Evolutionary conservation across 225 moss, liverwort and hornwort genomes (phyloP).

Genomic region (Pseudisothecium myosuroides): DNA sequence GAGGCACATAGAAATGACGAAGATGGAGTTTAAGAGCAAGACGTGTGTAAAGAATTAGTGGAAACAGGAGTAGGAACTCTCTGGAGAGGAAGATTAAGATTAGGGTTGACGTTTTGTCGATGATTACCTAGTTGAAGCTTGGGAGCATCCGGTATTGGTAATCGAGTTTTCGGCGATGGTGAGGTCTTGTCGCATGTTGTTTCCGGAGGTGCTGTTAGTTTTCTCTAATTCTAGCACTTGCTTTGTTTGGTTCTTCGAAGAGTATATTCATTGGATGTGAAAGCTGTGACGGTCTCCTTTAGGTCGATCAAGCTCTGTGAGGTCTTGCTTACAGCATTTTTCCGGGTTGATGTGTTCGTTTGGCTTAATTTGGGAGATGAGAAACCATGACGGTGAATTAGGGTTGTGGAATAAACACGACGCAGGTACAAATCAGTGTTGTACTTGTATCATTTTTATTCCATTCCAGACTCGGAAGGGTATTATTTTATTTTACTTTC

Average conservation of each 20-base stretch:
- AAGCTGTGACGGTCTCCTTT: background rate
- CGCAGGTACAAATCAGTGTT: background rate
- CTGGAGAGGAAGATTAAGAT: background rate
- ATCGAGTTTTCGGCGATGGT: background rate
- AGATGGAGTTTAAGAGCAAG: background rate
- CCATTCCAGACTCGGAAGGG: background rate
- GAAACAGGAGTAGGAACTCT: background rate
- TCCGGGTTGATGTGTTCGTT: background rate
- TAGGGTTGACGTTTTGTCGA: slow-evolving; percentile 5
- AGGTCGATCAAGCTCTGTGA: background rate
- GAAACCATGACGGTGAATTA: background rate
- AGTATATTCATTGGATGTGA: background rate
- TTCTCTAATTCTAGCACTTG: background rate
- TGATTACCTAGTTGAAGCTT: background rate
- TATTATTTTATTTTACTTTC: background rate
- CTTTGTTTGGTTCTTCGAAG: background rate
- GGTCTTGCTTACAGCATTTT: background rate
- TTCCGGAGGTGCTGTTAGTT: background rate
- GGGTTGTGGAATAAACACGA: background rate
- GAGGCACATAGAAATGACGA: background rate
- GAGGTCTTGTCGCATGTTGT: background rate
- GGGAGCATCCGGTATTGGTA: background rate
- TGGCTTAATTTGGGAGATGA: background rate
- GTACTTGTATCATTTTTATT: background rate
- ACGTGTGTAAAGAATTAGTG: background rate